A percentile compares a stretch with the other conserved stretches of the same genome.
These are phyloP conservation scores for Solanum pennellii DNA, from an alignment of 257 asterid genomes.

Conservation along the genomic window DNA sequence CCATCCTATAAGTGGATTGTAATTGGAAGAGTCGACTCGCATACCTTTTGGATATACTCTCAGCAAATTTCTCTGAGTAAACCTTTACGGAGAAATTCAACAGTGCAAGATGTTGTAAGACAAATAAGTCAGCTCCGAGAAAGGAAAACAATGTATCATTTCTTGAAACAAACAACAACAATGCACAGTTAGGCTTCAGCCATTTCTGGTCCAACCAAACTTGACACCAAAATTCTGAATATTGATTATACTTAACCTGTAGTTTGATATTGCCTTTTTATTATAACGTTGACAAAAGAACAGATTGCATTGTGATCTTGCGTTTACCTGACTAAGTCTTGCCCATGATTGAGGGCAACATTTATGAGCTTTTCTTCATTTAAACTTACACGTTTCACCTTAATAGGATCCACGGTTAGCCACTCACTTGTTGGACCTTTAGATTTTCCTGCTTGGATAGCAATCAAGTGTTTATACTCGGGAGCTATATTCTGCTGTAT, in stretches of 20 bases:
- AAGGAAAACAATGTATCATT: neutral
- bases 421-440: constrained; percentile 54
- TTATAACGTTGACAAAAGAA: neutral
- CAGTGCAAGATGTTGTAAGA: neutral
- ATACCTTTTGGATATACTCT: constrained; percentile 69
- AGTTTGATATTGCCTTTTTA: neutral
- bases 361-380: constrained; percentile 70
- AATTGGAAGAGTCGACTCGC: constrained; percentile 74
- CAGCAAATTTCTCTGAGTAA: constrained; percentile 64
- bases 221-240: neutral
- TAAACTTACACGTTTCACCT: constrained; percentile 66
- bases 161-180: neutral
- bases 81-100: constrained; percentile 20
- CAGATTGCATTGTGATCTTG: neutral
- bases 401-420: constrained; percentile 28
- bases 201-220: neutral
- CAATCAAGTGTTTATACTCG: constrained; percentile 55
- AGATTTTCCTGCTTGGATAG: constrained; percentile 49
- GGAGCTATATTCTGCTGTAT: constrained; percentile 22
- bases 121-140: neutral
- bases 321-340: constrained; percentile 45
- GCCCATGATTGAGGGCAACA: constrained; percentile 50
- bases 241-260: neutral
- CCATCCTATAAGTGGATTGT: constrained; percentile 74
- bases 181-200: neutral